Percentiles rank a stretch among this genome's conserved stretches.
phyloP scores from a whole-genome alignment of 2,329 filamentous ascomycete species.

The Lecanicillium sp. region DNA sequence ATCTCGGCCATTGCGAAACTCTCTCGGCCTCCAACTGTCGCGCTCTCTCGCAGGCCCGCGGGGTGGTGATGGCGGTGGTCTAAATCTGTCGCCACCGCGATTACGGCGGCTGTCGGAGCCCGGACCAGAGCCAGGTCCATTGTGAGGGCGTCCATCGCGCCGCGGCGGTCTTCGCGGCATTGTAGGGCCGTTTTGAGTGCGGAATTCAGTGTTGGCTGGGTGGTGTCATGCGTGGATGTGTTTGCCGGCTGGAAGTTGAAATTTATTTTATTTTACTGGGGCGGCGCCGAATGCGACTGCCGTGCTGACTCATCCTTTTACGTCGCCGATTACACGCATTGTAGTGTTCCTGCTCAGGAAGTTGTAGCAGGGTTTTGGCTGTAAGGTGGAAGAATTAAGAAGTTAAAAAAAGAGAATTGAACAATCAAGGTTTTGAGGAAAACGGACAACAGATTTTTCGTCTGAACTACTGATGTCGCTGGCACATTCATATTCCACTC shows the following conservation, averaged over 20 bases:
- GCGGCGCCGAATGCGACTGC: neutral
- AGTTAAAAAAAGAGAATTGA: too few relatives aligned
- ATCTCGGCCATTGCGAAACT: conserved; percentile 2
- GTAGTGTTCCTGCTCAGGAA: too few relatives aligned
- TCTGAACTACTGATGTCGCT: too few relatives aligned
- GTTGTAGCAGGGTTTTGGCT: too few relatives aligned
- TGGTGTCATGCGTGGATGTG: neutral
- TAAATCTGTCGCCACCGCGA: conserved; percentile 3
- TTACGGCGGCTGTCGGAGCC: conserved; percentile 2
- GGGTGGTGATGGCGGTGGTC: neutral
- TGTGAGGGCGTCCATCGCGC: conserved; percentile 3
- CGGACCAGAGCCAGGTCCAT: too few relatives aligned
- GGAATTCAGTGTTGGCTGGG: neutral
- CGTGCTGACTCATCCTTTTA: too few relatives aligned
- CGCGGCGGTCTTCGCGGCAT: conserved; percentile 8
- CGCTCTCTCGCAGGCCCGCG: conserved; percentile 2
- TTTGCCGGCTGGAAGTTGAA: neutral
- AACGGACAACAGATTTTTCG: too few relatives aligned
- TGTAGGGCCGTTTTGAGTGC: neutral
- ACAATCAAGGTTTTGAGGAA: too few relatives aligned
- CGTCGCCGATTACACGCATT: too few relatives aligned
- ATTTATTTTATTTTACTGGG: neutral
- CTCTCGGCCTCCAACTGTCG: conserved; percentile 9
- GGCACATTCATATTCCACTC: too few relatives aligned
- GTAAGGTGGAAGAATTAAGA: too few relatives aligned